These are phyloP conservation scores for Colletotrichum zoysiae DNA, from an alignment of 2,329 filamentous ascomycete species.

Conservation along the genomic window DNA sequence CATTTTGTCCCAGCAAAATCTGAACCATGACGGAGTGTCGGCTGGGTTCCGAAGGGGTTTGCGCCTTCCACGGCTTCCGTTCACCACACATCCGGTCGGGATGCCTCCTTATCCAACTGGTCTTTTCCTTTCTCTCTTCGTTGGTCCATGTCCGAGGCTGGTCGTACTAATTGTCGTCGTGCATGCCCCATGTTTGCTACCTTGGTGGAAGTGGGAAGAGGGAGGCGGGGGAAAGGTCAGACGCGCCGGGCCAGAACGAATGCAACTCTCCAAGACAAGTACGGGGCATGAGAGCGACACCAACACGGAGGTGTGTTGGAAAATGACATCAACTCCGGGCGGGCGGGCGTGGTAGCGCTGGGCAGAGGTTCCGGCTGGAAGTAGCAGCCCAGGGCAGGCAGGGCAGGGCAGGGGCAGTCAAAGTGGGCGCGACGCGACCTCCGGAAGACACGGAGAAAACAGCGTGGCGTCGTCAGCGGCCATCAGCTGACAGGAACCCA, in stretches of 20 bases:
- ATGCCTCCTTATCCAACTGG: neutral
- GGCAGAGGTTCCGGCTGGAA: constrained; percentile 33
- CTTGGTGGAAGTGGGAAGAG: neutral
- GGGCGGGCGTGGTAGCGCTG: constrained; percentile 31
- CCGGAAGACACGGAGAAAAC: constrained; percentile 35
- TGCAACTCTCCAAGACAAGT: constrained; percentile 26
- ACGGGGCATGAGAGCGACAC: constrained; percentile 27
- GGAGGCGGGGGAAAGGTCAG: neutral
- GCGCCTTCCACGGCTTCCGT: constrained; percentile 14
- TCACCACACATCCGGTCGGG: constrained; percentile 11
- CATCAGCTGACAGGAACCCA: constrained; percentile 26
- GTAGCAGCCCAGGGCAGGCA: too few species aligned
- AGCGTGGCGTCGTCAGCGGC: constrained; percentile 35
- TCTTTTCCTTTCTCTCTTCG: neutral
- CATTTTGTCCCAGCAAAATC: constrained; percentile 8
- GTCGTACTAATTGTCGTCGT: neutral
- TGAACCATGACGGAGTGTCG: constrained; percentile 16
- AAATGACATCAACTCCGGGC: constrained; percentile 41
- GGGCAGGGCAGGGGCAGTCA: constrained; percentile 20
- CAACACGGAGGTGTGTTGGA: constrained; percentile 39
- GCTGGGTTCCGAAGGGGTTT: constrained; percentile 23
- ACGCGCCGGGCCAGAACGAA: constrained; percentile 23
- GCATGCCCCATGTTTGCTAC: constrained; percentile 23
- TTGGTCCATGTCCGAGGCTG: neutral
- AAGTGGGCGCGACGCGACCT: constrained; percentile 26